phyloP scores from a whole-genome alignment of 192 early-diverging fungal genomes.

The Podila verticillata region DNA sequence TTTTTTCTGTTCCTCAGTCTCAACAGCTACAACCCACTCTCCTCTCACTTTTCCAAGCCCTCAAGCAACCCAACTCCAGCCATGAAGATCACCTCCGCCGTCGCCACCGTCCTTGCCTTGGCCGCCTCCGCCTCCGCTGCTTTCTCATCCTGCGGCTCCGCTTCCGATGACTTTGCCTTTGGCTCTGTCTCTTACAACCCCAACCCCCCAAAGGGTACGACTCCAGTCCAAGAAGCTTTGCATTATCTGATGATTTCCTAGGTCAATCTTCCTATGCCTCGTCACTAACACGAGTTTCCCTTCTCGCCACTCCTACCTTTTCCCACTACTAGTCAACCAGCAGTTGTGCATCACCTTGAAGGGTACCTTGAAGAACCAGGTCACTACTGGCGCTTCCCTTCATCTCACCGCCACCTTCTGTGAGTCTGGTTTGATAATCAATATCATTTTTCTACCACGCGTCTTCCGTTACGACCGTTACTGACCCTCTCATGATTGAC shows the following conservation, averaged over 20 bases:
- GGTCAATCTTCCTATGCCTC: neutral
- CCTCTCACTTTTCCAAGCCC: neutral
- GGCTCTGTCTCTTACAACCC: conserved; percentile 22
- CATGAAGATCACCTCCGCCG: conserved; percentile 47
- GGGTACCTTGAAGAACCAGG: conserved; percentile 18
- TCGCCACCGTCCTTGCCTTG: conserved; percentile 38
- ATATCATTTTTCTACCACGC: neutral
- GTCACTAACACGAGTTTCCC: neutral
- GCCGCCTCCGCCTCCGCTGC: conserved; percentile 45
- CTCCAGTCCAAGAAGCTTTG: too few relatives aligned
- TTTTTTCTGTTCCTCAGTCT: neutral
- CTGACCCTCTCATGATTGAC: neutral
- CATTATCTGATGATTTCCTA: too few relatives aligned
- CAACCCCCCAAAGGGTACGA: conserved; percentile 39
- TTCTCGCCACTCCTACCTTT: neutral
- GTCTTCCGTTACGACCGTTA: neutral
- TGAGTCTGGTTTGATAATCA: conserved; percentile 5
- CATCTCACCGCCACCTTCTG: conserved; percentile 35
- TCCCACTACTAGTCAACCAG: neutral
- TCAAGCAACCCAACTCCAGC: neutral
- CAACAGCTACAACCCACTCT: neutral
- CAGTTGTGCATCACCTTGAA: conserved; percentile 35
- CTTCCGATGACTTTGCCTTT: conserved; percentile 18
- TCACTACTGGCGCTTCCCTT: conserved; percentile 19
- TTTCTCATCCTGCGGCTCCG: conserved; percentile 42